Base-by-base conservation (phyloP, 1,139 yeast species). In the Hyphopichia pseudoburtonii region DNA sequence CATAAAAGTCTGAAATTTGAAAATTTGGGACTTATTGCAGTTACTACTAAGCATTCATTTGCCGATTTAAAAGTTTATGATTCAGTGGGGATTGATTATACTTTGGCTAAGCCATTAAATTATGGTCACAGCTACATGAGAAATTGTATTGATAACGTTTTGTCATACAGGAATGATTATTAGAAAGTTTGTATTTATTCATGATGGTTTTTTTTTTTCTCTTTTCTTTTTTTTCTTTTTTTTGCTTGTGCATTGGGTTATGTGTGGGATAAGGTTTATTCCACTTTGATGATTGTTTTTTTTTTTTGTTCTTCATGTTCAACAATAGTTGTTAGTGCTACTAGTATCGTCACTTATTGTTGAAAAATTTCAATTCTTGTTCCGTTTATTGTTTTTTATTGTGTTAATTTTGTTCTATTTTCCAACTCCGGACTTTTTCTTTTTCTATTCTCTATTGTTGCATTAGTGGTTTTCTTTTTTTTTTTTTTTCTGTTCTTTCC, bases 21-120 rank as follows among this genome's bases (percentile, higher is more conserved):
- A 22, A 34, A 48, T 5, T 47, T 67, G 40, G 73, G 70, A 2
- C 44, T 71, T 9, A 59, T 71, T 36, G 76, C 76, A 3, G 77
- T 71, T 4, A 71, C 77, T 19, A 69, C 76, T 6, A 53, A 65
- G 30, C 48, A 49, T 22, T 42, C 51, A 22, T 48, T 50, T 17
- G 43, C 44, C 12, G 74, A 70, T 42, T 45, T 69, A 38, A 47
- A 52, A 36, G 32, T 52, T 11, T 66, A 69, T 47, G 52, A 55
- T 32, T 41, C 50, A 15, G 52, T 58, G 27, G 77, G 77, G 3
- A 64, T 71, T 33, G 76, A 70, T 44, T 55, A 52, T 43, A 69
- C 75, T 2, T 66, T 71, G 37, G 57, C 64, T 35, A 71, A 71
- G 44, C 77, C 77, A 2, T 54, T 71, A 43, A 60, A 60, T 40